Percentiles rank a stretch among this genome's conserved stretches.
Conservation (phyloP, 1,139 yeast species). For the Debaryomyces coudertii region DNA sequence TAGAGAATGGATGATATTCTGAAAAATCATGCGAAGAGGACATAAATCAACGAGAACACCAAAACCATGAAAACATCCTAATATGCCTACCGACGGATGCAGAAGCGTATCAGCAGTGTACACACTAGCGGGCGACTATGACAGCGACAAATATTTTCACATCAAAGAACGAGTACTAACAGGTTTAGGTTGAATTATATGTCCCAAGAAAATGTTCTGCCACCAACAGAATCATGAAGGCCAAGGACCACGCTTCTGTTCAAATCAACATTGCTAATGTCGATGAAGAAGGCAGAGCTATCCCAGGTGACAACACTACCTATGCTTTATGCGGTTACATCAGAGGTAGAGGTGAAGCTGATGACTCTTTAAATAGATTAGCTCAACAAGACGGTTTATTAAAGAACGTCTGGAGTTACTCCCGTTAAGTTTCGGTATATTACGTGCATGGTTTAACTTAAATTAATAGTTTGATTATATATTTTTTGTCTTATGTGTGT, state of each 20-base stretch:
- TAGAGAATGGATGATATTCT: not conserved
- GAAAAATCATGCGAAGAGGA: not conserved
- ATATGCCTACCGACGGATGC: no score
- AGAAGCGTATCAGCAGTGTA: no score
- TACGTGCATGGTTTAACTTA: slow-evolving; percentile 12
- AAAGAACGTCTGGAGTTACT: slow-evolving; percentile 98
- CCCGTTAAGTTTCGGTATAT: slow-evolving; percentile 68
- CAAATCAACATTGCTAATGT: slow-evolving; percentile 64
- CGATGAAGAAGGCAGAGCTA: slow-evolving; percentile 95
- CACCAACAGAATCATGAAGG: slow-evolving; percentile 99
- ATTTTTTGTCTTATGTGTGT: slow-evolving; percentile 19
- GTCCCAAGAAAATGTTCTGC: slow-evolving; percentile 99
- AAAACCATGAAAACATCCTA: not conserved
- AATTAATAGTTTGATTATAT: slow-evolving; percentile 12
- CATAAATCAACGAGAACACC: not conserved
- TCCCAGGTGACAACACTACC: slow-evolving; percentile 89
- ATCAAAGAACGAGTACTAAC: slow-evolving; percentile 36
- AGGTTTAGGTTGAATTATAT: slow-evolving; percentile 91
- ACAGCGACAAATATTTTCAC: not conserved
- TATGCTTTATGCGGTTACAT: slow-evolving; percentile 98
- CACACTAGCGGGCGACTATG: not conserved
- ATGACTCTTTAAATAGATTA: slow-evolving; percentile 98
- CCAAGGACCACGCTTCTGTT: slow-evolving; percentile 99
- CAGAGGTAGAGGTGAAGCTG: slow-evolving; percentile 83
- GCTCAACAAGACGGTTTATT: slow-evolving; percentile 98